Conservation (phyloP, 345 rosid genomes). For the Linum trigynum region DNA sequence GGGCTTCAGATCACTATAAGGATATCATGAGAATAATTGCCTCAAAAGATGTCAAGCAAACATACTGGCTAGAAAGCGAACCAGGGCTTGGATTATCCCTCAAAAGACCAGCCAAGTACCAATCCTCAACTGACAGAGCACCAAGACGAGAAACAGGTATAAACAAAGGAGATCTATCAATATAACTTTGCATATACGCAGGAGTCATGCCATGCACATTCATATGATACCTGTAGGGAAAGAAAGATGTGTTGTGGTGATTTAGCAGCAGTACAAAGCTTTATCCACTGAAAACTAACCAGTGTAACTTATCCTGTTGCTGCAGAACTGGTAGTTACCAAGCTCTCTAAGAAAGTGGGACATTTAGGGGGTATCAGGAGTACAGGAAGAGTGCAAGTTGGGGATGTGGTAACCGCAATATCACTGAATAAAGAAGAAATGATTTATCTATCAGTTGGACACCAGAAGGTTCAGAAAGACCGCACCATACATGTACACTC, state of each 20-base stretch:
- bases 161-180: background rate
- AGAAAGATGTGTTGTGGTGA: too few relatives aligned
- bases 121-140: constrained; percentile 5
- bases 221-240: too few relatives aligned
- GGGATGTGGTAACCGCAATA: constrained; percentile 25
- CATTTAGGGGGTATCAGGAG: constrained; percentile 20
- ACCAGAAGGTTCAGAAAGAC: constrained; percentile 18
- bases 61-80: constrained; percentile 26
- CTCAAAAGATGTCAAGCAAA: constrained; percentile 16
- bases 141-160: constrained; percentile 23
- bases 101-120: constrained; percentile 16
- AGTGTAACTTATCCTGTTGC: background rate
- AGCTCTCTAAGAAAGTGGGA: constrained; percentile 20
- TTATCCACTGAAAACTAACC: too few relatives aligned
- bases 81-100: constrained; percentile 27
- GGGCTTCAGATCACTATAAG: constrained; percentile 28
- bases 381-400: constrained; percentile 25
- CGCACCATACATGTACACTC: constrained; percentile 17
- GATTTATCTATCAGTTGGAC: constrained; percentile 22
- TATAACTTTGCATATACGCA: too few relatives aligned
- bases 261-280: too few relatives aligned
- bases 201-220: background rate
- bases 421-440: constrained; percentile 22
- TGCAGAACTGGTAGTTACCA: constrained; percentile 23
- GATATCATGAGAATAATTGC: constrained; percentile 22